These are phyloP conservation scores for Solanum sitiens DNA, from an alignment of 257 asterid species.

Conservation along the genomic window DNA sequence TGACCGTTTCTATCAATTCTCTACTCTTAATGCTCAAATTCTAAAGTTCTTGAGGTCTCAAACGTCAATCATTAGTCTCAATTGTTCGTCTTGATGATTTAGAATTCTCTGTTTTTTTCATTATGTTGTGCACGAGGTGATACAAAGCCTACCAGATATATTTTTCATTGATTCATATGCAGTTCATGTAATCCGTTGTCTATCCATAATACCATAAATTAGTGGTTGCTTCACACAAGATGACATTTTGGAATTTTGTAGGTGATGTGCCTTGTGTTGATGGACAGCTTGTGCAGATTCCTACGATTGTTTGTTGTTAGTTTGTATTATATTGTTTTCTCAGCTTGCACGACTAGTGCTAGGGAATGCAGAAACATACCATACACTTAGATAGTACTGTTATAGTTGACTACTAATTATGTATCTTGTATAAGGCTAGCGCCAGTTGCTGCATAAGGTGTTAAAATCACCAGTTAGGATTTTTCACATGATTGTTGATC, in stretches of 20 bases:
- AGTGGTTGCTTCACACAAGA: not conserved
- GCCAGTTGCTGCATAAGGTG: too few species aligned
- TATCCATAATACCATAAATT: not conserved
- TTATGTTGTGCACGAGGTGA: not conserved
- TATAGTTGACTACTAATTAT: too few species aligned
- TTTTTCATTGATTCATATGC: not conserved
- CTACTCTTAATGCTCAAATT: not conserved
- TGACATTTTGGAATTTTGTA: too few species aligned
- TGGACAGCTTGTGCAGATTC: slow-evolving; percentile 86
- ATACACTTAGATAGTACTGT: too few species aligned
- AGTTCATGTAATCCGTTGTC: not conserved
- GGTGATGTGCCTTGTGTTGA: slow-evolving; percentile 96
- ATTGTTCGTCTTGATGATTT: not conserved
- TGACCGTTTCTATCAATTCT: not conserved
- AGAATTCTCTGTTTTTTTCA: too few species aligned
- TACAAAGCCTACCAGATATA: not conserved
- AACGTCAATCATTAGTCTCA: not conserved
- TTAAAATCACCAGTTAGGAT: too few species aligned
- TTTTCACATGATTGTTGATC: too few species aligned
- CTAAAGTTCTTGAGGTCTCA: not conserved
- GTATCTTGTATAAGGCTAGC: too few species aligned
- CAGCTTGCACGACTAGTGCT: too few species aligned
- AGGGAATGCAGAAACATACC: too few species aligned
- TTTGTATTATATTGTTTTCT: too few species aligned
- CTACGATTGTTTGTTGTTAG: too few species aligned